Evolutionary conservation across 2,329 filamentous ascomycete species (phyloP), one percentile per base, ranked within the genome.

Genomic region (Colletotrichum noveboracense): DNA sequence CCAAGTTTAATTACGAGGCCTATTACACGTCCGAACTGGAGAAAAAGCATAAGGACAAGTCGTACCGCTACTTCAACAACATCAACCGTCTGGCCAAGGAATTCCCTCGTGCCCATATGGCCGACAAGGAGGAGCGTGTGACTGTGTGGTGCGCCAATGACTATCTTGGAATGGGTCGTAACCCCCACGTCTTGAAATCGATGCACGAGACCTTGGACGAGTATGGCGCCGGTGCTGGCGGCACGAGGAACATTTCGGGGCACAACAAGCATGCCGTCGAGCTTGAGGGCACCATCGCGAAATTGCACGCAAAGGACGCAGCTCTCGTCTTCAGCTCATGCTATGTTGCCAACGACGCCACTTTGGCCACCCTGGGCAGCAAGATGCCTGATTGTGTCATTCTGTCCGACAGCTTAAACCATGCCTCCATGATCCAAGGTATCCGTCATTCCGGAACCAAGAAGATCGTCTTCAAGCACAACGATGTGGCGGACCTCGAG

Each of bases 61-160:
- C 96, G 68, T 99, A 99, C 89, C 95, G 97, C 83, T 98, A 98
- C 89, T 99, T 99, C 90, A 99, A 99, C 91, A 99, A 99, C 89
- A 99, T 99, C 92, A 99, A 99, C 83, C 96, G 97, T 43, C 90
- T 99, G 76, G 97, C 97, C 79, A 95, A 97, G 87, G 95, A 98
- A 78, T 99, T 99, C 78, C 97, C 97, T 34, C 95, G 94, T 78
- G 97, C 97, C 61, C 97, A 99, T 85, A 98, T 97, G 90, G 91
- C 94, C 18, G 92, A 90, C 74, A 91, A 92, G 82, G 93, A 96
- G 75, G 95, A 98, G 79, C 92, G 92, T 69, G 97, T 99, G 74
- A 98, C 96, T 3, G 97, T 99, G 28, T 99, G 97, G 97, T 99
- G 97, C 89, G 97, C 96, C 83, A 99, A 99, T 82, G 97, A 99